Evolutionary conservation across 1,139 yeast species (phyloP).

Genomic region (Wickerhamomyces sp.): DNA sequence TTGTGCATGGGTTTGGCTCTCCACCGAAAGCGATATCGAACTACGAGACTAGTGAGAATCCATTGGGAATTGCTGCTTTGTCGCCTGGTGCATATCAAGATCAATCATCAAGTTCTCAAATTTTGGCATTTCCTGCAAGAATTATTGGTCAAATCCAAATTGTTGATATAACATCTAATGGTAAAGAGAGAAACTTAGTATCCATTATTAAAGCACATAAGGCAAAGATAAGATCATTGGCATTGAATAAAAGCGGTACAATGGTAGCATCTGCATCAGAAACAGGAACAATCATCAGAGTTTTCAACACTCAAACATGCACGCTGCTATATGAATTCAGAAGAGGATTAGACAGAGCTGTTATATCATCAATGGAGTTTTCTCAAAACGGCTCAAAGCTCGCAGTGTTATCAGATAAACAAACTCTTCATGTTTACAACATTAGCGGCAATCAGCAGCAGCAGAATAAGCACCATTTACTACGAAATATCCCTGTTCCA

Average conservation of each 20-base stretch:
- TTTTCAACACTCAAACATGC: conserved; percentile 74
- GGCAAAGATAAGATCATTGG: conserved; percentile 60
- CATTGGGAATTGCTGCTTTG: conserved; percentile 64
- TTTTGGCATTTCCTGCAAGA: conserved; percentile 65
- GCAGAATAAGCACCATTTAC: conserved; percentile 60
- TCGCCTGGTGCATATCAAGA: conserved; percentile 31
- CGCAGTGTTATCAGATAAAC: conserved; percentile 86
- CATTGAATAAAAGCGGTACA: conserved; percentile 68
- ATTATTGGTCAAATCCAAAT: conserved; percentile 34
- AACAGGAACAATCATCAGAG: conserved; percentile 79
- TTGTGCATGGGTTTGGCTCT: conserved; percentile 74
- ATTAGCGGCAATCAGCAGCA: conserved; percentile 29
- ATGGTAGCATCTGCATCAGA: conserved; percentile 85
- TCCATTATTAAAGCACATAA: conserved; percentile 84
- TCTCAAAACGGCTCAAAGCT: conserved; percentile 69
- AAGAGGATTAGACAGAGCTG: conserved; percentile 83
- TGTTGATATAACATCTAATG: conserved; percentile 24
- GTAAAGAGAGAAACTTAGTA: conserved; percentile 48
- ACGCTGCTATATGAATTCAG: conserved; percentile 75
- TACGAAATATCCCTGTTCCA: conserved; percentile 63
- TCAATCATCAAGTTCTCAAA: conserved; percentile 30
- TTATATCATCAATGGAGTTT: conserved; percentile 77
- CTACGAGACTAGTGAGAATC: conserved; percentile 70
- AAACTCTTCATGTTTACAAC: conserved; percentile 81
- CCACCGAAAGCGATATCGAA: conserved; percentile 69